Base-by-base conservation (phyloP, 306 rosid genomes). In the Rosa persica region DNA sequence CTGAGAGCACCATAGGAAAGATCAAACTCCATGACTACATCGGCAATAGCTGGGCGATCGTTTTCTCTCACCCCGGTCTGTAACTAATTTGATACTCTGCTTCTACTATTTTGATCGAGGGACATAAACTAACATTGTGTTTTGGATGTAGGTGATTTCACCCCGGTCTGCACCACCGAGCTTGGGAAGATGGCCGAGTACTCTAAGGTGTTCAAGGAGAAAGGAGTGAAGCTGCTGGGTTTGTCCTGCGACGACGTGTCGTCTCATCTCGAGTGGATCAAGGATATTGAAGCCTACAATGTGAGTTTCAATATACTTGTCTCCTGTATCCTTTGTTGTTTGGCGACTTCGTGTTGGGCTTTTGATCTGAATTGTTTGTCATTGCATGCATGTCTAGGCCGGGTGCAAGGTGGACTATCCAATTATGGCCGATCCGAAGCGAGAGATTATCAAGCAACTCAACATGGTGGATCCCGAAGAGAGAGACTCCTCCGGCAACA, bases 381-480 rank as follows among this genome's bases (percentile, higher is more conserved):
- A 12, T 25, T 25, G 42, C 68, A 13, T 57, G 70, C n/a, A 66
- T 20, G n/a, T 84, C 77, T 88, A 94, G 94, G 79, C 85, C 46
- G 97, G 90, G 61, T 80, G 85, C 12, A 91, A 87, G 75, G 98
- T 94, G 86, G 76, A 81, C 10, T 90, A 81, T 72, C 95, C 95
- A 20, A 94, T 94, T 40, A 81, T 94, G 4, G 83, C 89, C 4
- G 91, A 92, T 82, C 85, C 92, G 0, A 84, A 69, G 3, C 23
- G 97, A 80, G 90, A 90, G 77, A 80, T 94, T 75, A 90, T 94
- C 61, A 88, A 88, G 82, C 84, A 85, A 79, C 92, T 94, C 30
- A 94, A 94, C 89, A 92, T 92, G 97, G 89, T 89, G 27, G 98
- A 94, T 52, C 95, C 97, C 8, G 89, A 91, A 49, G 89, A 85